Percentiles rank a stretch among this genome's conserved stretches.
Conservation (phyloP, 345 rosid species). For the Psidium guajava region DNA sequence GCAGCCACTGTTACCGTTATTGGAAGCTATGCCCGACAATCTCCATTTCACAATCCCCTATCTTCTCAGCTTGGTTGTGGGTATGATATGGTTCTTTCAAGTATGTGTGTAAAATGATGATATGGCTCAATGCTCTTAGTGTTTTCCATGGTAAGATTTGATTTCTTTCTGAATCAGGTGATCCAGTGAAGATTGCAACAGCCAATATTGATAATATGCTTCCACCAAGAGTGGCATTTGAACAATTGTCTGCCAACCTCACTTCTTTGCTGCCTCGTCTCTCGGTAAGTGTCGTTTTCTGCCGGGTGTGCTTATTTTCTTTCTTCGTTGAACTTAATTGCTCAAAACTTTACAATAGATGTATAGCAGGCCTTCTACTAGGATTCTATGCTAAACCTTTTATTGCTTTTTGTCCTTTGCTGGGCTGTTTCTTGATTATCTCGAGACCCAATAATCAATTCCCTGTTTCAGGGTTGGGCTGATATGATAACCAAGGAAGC, state of each 20-base stretch:
- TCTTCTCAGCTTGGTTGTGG: conserved; percentile 58
- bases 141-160: not conserved
- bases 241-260: conserved; percentile 46
- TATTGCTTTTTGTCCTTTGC: too few relatives aligned
- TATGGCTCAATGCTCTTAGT: not conserved
- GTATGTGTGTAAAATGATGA: not conserved
- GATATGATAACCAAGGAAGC: conserved; percentile 21
- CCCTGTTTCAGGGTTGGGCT: conserved; percentile 11
- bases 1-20: conserved; percentile 52
- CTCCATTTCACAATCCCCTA: conserved; percentile 52
- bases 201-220: conserved; percentile 43
- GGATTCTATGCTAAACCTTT: not conserved
- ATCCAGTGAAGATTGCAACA: conserved; percentile 70
- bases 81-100: conserved; percentile 19
- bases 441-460: not conserved
- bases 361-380: not conserved
- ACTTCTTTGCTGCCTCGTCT: conserved; percentile 51
- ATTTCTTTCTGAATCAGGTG: conserved; percentile 29
- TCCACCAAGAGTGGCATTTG: conserved; percentile 30
- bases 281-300: conserved; percentile 36
- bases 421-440: not conserved
- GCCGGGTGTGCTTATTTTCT: not conserved
- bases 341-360: not conserved
- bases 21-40: conserved; percentile 61
- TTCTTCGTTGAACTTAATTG: not conserved